Conservation (phyloP, 768 basidiomycete species). For the Mrakia frigida region DNA sequence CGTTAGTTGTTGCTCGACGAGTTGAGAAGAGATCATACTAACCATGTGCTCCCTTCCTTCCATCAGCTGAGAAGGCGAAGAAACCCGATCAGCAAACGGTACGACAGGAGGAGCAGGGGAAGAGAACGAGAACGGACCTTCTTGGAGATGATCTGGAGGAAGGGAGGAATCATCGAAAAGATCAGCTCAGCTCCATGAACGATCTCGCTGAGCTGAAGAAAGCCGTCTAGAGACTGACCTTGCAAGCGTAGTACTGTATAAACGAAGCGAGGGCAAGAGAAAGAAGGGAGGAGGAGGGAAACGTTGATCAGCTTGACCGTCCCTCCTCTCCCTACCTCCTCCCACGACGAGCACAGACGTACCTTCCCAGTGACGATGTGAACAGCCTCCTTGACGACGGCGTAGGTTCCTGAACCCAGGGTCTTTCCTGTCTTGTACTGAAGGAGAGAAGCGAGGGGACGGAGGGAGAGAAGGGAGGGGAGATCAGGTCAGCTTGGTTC, state of each 20-base stretch:
- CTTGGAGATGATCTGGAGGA: constrained; percentile 31
- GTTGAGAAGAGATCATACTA: constrained; percentile 36
- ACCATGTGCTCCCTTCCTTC: constrained; percentile 98
- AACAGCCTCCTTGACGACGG: constrained; percentile 63
- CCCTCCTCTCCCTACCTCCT: not conserved
- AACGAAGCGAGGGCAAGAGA: not conserved
- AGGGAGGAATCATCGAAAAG: not conserved
- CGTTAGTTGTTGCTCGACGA: not conserved
- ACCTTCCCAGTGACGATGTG: constrained; percentile 34
- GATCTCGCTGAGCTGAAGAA: not conserved
- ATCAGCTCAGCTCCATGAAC: not conserved
- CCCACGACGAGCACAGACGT: not conserved
- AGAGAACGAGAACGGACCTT: constrained; percentile 11
- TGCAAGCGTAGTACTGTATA: constrained; percentile 86
- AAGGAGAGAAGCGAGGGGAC: not conserved
- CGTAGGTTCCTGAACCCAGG: constrained; percentile 86
- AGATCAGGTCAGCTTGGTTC: not conserved
- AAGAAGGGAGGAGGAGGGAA: not conserved
- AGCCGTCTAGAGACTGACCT: constrained; percentile 51
- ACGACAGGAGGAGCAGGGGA: not conserved
- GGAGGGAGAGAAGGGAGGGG: not conserved
- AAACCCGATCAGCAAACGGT: not conserved
- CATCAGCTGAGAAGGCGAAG: constrained; percentile 63
- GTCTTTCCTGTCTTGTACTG: constrained; percentile 81
- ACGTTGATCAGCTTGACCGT: not conserved